Evolutionary conservation across 805 yeast genomes (phyloP).

Genomic region (Yamadazyma insecticola): DNA sequence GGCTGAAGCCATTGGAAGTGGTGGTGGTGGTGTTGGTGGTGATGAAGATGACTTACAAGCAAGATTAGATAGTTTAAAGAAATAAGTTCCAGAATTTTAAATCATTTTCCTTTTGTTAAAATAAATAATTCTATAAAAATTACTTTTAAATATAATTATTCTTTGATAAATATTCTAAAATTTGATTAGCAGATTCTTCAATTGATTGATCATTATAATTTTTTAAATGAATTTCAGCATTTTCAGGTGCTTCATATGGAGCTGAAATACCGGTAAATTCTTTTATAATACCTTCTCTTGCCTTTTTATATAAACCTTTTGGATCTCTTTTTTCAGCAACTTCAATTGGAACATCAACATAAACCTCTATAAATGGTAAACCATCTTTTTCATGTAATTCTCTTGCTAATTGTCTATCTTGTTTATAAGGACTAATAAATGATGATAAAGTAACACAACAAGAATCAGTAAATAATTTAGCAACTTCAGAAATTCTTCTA

Average conservation of each 20-base stretch:
- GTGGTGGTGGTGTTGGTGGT: constrained; percentile 61
- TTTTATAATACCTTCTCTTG: constrained; percentile 89
- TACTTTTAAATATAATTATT: constrained; percentile 35
- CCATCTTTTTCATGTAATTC: constrained; percentile 71
- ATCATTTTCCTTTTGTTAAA: background rate
- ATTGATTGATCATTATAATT: constrained; percentile 59
- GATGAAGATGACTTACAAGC: constrained; percentile 88
- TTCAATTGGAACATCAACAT: constrained; percentile 87
- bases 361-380: constrained; percentile 86
- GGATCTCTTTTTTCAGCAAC: constrained; percentile 98
- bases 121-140: background rate
- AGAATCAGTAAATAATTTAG: constrained; percentile 92
- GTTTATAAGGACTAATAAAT: constrained; percentile 86
- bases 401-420: constrained; percentile 83
- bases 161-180: constrained; percentile 61
- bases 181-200: constrained; percentile 75
- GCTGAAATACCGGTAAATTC: constrained; percentile 96
- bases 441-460: constrained; percentile 84
- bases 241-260: constrained; percentile 89
- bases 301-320: constrained; percentile 94
- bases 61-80: constrained; percentile 74
- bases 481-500: constrained; percentile 90
- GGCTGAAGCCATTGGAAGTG: constrained; percentile 51
- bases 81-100: constrained; percentile 21
- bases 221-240: constrained; percentile 76